Evolutionary conservation across 345 rosid genomes (phyloP), one percentile per base, ranked within the genome.

Genomic region (Arabidopsis arenosa): DNA sequence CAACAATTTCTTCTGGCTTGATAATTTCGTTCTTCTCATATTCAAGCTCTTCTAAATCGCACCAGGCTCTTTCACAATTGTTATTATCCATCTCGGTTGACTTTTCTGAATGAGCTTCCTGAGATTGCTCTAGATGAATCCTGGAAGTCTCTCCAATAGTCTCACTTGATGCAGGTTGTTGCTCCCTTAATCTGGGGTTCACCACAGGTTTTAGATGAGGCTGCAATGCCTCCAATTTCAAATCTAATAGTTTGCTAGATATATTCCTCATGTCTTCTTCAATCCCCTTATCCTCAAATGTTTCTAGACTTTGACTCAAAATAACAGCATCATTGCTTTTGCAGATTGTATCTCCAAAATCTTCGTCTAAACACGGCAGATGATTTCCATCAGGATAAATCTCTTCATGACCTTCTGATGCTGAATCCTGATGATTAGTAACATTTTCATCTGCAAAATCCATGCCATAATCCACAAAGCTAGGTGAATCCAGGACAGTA

Each of bases 401-500:
- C 44, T 78, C 81, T 72, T 59, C 63, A 59, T 33, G 68, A 23
- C 68, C 70, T 40, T 66, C 70, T 60, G 74, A 66, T 59, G 64
- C 77, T 51, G 74, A 78, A 59, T 45, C 77, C 37, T 67, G 77
- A 41, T 72, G 69, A 43, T 18, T 18, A 51, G n/a, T 77, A 40
- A 72, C 13, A 48, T 57, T 35, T 37, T 67, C 81, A 35, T 78
- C 64, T 14, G 36, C 58, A 59, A 65, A 60, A 52, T 33, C 66
- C 11, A 47, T 66, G 35, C 44, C 11, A n/a, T 53, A 57, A 47
- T 57, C 66, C 21, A 57, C 23, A 55, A 65, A 55, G 47, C 39
- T 26, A 48, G 77, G 81, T 51, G 74, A 65, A 66, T 72, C 58
- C 14, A 14, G 45, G 53, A 85, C 80, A 23, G 80, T 82, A 79